A percentile compares a stretch with the other conserved stretches of the same genome.
These are phyloP conservation scores for Entophlyctis luteolus DNA, from an alignment of 192 early-diverging fungal genomes.

Conservation along the genomic window DNA sequence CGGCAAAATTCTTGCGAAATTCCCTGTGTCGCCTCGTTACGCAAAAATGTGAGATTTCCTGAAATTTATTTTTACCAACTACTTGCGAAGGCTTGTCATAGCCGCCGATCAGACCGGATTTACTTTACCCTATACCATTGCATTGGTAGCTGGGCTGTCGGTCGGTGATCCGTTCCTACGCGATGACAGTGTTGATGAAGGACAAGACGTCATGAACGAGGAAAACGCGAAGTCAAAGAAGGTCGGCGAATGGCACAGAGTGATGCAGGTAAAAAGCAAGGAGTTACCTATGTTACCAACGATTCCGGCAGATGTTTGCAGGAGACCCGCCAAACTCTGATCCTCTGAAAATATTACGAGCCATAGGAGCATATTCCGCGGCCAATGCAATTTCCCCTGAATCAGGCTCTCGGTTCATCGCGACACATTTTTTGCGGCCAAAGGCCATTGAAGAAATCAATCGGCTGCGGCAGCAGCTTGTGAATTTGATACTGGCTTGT, in stretches of 20 bases:
- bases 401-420: conserved; percentile 65
- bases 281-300: not conserved
- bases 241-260: conserved; percentile 69
- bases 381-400: conserved; percentile 49
- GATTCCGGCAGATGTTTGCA: conserved; percentile 54
- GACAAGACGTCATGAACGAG: conserved; percentile 43
- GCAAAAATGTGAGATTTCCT: conserved; percentile 68
- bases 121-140: conserved; percentile 79
- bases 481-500: conserved; percentile 29
- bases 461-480: conserved; percentile 40
- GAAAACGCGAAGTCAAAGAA: conserved; percentile 60
- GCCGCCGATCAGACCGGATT: conserved; percentile 77
- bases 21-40: conserved; percentile 89
- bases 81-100: conserved; percentile 69
- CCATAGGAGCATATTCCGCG: conserved; percentile 79
- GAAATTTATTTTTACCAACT: conserved; percentile 4
- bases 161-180: conserved; percentile 89
- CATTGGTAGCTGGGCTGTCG: conserved; percentile 84
- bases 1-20: conserved; percentile 82
- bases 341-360: conserved; percentile 76
- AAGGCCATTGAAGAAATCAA: conserved; percentile 67
- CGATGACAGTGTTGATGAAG: conserved; percentile 45
- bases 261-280: conserved; percentile 53
- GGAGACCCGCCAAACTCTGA: conserved; percentile 81
- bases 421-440: conserved; percentile 75